Evolutionary conservation across 805 yeast genomes (phyloP).

Genomic region (Yamadazyma tumulicola): DNA sequence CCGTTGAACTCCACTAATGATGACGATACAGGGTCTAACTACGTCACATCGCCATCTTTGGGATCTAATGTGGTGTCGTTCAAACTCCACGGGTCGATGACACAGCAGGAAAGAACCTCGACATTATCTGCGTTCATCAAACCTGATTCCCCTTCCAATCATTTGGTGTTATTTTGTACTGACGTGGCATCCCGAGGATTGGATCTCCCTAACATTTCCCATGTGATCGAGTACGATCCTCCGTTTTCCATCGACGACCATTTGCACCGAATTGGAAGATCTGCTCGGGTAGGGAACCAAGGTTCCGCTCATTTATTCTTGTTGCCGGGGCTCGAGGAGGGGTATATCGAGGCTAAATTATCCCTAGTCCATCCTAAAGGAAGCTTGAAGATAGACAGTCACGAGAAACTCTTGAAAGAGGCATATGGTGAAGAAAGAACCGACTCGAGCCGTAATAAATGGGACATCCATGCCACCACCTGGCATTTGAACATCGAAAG

Average conservation of each 20-base stretch:
- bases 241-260: conserved; percentile 94
- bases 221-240: conserved; percentile 91
- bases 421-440: conserved; percentile 35
- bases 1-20: conserved; percentile 18
- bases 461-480: conserved; percentile 95
- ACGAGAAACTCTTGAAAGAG: conserved; percentile 28
- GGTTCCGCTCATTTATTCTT: conserved; percentile 80
- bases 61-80: conserved; percentile 43
- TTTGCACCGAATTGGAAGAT: conserved; percentile 93
- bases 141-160: conserved; percentile 34
- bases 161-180: conserved; percentile 80
- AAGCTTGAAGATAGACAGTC: conserved; percentile 31
- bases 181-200: conserved; percentile 98
- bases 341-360: conserved; percentile 57
- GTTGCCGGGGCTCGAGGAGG: conserved; percentile 88
- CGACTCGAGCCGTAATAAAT: conserved; percentile 42
- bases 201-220: conserved; percentile 82
- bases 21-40: conserved; percentile 30
- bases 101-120: conserved; percentile 78
- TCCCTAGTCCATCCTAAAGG: conserved; percentile 37
- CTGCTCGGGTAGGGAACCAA: conserved; percentile 92
- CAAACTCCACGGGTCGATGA: conserved; percentile 86
- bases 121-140: conserved; percentile 62
- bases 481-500: conserved; percentile 92
- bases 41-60: conserved; percentile 52